Conservation (phyloP, 345 rosid species). For the Viola odorata region DNA sequence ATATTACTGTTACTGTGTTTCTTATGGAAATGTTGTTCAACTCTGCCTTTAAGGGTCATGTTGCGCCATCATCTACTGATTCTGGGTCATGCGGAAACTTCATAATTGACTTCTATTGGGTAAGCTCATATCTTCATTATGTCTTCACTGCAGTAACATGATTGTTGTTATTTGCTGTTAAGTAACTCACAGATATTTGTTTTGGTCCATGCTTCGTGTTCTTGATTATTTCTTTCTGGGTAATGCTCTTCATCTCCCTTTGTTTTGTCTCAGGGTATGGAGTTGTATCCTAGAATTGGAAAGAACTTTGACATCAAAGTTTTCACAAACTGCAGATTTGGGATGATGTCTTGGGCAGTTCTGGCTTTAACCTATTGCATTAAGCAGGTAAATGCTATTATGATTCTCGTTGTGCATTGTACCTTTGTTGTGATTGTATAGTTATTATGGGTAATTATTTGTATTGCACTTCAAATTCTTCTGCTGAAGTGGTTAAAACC, state of each 20-base stretch:
- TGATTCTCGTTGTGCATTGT: neutral
- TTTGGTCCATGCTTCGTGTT: neutral
- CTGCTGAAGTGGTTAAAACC: neutral
- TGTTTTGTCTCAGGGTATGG: conserved; percentile 76
- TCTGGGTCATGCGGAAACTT: conserved; percentile 91
- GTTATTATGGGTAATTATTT: no score
- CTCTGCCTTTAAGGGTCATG: conserved; percentile 53
- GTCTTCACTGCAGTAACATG: conserved; percentile 3
- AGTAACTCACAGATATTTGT: neutral
- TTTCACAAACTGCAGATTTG: conserved; percentile 96
- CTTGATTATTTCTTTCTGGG: neutral
- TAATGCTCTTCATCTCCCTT: conserved; percentile 6
- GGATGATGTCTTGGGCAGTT: conserved; percentile 99
- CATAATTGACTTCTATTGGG: conserved; percentile 96
- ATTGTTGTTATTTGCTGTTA: neutral
- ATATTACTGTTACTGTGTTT: conserved; percentile 6
- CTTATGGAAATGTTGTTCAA: conserved; percentile 23
- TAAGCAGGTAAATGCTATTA: conserved; percentile 62
- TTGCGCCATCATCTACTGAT: conserved; percentile 91
- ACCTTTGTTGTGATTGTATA: neutral
- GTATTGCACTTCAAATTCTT: neutral
- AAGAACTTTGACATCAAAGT: conserved; percentile 94
- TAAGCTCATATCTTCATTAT: conserved; percentile 30
- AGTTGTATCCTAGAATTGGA: conserved; percentile 95
- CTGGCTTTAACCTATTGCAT: conserved; percentile 97